These are phyloP conservation scores for Cryptosporidium ubiquitum DNA, from an alignment of 169 alveolate genomes.

Conservation along the genomic window DNA sequence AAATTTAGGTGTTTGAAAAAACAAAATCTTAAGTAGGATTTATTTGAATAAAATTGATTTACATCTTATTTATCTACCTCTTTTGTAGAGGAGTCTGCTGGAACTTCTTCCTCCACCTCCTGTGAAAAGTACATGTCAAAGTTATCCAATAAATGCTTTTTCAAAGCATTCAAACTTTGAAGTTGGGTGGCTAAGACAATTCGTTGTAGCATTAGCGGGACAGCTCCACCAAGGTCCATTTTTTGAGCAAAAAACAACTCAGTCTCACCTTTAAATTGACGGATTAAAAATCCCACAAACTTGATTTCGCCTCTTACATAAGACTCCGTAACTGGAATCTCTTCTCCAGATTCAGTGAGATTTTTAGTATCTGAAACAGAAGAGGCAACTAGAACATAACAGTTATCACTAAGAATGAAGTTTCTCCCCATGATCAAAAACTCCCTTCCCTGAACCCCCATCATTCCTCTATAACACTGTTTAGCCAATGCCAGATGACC, in stretches of 20 bases:
- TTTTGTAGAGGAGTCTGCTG: not conserved
- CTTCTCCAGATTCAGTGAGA: not conserved
- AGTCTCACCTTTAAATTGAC: conserved; percentile 11
- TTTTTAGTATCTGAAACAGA: conserved; percentile 1
- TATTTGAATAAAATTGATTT: not conserved
- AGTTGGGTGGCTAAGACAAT: conserved; percentile 43
- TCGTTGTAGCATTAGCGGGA: conserved; percentile 59
- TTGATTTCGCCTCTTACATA: conserved; percentile 53
- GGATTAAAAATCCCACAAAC: conserved; percentile 34
- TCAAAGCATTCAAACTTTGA: conserved; percentile 38
- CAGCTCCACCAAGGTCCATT: conserved; percentile 61
- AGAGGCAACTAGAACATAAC: conserved; percentile 26
- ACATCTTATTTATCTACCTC: not conserved
- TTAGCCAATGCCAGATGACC: conserved; percentile 3
- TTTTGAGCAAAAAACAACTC: conserved; percentile 52
- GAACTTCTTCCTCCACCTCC: not conserved
- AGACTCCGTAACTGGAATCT: conserved; percentile 26
- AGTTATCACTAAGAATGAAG: conserved; percentile 25
- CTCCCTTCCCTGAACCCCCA: conserved; percentile 70
- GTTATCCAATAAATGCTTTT: conserved; percentile 29
- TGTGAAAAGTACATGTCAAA: conserved; percentile 14
- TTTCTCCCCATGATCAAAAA: conserved; percentile 45
- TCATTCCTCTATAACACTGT: conserved; percentile 68
- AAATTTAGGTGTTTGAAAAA: not conserved
- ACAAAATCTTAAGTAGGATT: not conserved